These are phyloP conservation scores for Paecilomyces sp. DNA, from an alignment of 2,329 filamentous ascomycete species.

Conservation along the genomic window DNA sequence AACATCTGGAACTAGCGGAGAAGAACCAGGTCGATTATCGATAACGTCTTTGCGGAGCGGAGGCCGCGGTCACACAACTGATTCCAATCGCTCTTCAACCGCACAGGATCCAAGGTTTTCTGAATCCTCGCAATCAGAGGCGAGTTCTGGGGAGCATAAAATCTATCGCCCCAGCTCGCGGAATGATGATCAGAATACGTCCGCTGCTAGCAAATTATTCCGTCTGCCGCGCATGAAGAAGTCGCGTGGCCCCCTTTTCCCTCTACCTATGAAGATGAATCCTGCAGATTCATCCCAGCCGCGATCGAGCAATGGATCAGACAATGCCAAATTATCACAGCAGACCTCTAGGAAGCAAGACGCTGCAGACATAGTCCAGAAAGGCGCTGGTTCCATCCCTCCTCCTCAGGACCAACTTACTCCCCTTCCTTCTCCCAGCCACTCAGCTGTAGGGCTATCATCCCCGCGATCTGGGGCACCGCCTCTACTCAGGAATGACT, in stretches of 20 bases:
- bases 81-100: conserved; percentile 53
- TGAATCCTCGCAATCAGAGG: conserved; percentile 86
- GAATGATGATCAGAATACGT: conserved; percentile 49
- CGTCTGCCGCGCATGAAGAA: conserved; percentile 69
- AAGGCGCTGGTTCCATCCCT: conserved; percentile 17
- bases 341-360: conserved; percentile 13
- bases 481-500: conserved; percentile 52
- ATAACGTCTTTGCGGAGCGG: conserved; percentile 38
- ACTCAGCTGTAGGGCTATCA: conserved; percentile 45
- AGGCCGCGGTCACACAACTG: conserved; percentile 56
- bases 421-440: conserved; percentile 42
- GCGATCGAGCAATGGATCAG: conserved; percentile 23
- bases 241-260: conserved; percentile 73
- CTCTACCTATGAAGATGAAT: conserved; percentile 69
- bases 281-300: conserved; percentile 34
- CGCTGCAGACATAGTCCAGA: conserved; percentile 12
- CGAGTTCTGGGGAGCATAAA: conserved; percentile 63
- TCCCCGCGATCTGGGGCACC: conserved; percentile 37
- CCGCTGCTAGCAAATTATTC: conserved; percentile 68
- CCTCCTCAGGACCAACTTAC: conserved; percentile 29
- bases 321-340: conserved; percentile 19
- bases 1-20: conserved; percentile 48
- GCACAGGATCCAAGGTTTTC: conserved; percentile 61
- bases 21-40: conserved; percentile 51
- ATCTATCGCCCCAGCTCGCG: conserved; percentile 55